Evolutionary conservation across 2,329 filamentous ascomycete species (phyloP).

Genomic region (Spiromastix sp.): DNA sequence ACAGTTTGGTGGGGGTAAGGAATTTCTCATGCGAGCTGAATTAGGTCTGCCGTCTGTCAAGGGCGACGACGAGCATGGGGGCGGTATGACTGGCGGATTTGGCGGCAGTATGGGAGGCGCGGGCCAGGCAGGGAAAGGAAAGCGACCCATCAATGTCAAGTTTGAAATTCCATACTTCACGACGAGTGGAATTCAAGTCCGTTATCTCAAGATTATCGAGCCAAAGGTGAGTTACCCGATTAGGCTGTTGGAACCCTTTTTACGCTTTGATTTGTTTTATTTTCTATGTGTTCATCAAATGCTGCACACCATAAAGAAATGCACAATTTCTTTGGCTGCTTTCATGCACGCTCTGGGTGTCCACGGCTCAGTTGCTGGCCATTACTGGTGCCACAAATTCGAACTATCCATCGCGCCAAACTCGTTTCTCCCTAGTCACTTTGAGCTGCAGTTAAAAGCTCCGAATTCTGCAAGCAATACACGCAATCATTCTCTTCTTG

Average conservation of each 20-base stretch:
- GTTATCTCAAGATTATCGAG: conserved; percentile 98
- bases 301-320: too few relatives aligned
- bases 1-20: conserved; percentile 96
- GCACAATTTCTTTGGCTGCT: background rate
- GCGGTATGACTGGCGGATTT: conserved; percentile 95
- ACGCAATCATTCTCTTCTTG: too few relatives aligned
- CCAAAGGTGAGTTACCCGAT: conserved; percentile 66
- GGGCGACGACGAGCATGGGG: conserved; percentile 88
- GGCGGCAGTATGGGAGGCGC: conserved; percentile 94
- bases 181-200: conserved; percentile 96
- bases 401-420: too few relatives aligned
- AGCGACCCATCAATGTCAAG: conserved; percentile 96
- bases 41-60: conserved; percentile 87
- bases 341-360: too few relatives aligned
- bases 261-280: conserved; percentile 3
- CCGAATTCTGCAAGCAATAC: too few relatives aligned
- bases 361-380: too few relatives aligned
- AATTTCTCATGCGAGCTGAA: conserved; percentile 97
- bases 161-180: conserved; percentile 99
- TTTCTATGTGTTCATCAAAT: conserved; percentile 5
- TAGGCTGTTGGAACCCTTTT: too few relatives aligned
- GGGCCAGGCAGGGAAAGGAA: conserved; percentile 68
- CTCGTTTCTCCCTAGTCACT: too few relatives aligned
- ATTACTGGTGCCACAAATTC: too few relatives aligned
- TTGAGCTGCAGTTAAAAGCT: too few relatives aligned